Evolutionary conservation across 2,329 filamentous ascomycete species (phyloP).

Genomic region (Colletotrichum australisinense): DNA sequence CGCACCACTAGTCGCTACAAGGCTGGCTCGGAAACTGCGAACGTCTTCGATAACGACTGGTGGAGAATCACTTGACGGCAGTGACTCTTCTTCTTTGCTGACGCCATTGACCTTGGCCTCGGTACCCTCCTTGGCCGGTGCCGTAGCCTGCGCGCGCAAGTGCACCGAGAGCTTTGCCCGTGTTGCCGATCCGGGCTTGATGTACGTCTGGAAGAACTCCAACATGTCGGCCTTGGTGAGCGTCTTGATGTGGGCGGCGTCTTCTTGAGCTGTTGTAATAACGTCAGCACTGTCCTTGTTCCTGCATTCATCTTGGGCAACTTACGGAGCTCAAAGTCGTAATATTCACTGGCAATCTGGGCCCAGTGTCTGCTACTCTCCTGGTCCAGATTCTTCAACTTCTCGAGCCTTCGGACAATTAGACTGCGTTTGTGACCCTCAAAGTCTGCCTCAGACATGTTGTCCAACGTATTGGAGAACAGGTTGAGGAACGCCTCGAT

Average conservation of each 20-base stretch:
- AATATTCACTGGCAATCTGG: slow-evolving; percentile 86
- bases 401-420: slow-evolving; percentile 88
- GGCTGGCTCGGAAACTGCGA: slow-evolving; percentile 80
- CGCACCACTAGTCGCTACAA: slow-evolving; percentile 79
- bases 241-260: slow-evolving; percentile 78
- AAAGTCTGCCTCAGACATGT: slow-evolving; percentile 87
- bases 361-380: slow-evolving; percentile 87
- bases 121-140: slow-evolving; percentile 56
- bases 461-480: slow-evolving; percentile 73
- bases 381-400: slow-evolving; percentile 89
- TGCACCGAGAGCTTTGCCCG: slow-evolving; percentile 90
- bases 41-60: slow-evolving; percentile 81
- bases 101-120: slow-evolving; percentile 46
- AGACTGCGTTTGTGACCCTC: slow-evolving; percentile 92
- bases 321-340: slow-evolving; percentile 89
- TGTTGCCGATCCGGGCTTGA: slow-evolving; percentile 77
- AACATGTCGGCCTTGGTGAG: slow-evolving; percentile 85
- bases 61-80: slow-evolving; percentile 44
- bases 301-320: slow-evolving; percentile 27
- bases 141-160: slow-evolving; percentile 77
- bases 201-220: slow-evolving; percentile 80
- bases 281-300: slow-evolving; percentile 35
- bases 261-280: slow-evolving; percentile 70
- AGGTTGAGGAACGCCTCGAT: slow-evolving; percentile 85
- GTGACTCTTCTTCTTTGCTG: slow-evolving; percentile 47